Evolutionary conservation across 306 rosid genomes (phyloP).

Genomic region (Glycine soja): DNA sequence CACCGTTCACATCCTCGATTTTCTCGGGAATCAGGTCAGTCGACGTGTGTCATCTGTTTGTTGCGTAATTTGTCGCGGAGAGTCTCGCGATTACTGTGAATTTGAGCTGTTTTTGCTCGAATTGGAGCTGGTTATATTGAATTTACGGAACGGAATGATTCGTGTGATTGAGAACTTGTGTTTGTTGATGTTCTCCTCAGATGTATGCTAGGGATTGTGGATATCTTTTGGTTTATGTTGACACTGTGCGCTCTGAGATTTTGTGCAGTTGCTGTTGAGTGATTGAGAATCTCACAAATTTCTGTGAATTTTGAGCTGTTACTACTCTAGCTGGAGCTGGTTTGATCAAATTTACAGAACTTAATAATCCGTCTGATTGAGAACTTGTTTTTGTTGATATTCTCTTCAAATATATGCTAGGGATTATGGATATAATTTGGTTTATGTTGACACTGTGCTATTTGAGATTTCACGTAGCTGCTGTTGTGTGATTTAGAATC

Average conservation of each 20-base stretch:
- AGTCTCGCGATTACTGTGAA: neutral
- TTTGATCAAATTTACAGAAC: slow-evolving; percentile 23
- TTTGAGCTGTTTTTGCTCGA: slow-evolving; percentile 25
- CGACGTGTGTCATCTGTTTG: neutral
- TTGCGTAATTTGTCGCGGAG: neutral
- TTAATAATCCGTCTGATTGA: neutral
- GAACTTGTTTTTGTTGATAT: slow-evolving; percentile 13
- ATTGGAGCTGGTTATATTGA: slow-evolving; percentile 28
- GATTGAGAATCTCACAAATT: neutral
- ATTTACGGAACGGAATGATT: neutral
- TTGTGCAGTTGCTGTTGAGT: neutral
- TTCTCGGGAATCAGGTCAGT: slow-evolving; percentile 95
- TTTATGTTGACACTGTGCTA: neutral
- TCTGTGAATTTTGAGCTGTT: slow-evolving; percentile 12
- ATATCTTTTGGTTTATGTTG: slow-evolving; percentile 7
- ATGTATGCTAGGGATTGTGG: slow-evolving; percentile 27
- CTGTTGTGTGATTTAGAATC: neutral
- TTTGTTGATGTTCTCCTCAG: slow-evolving; percentile 17
- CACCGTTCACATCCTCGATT: slow-evolving; percentile 86
- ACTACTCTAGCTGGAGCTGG: slow-evolving; percentile 16
- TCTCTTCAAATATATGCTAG: slow-evolving; percentile 17
- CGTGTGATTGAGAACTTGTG: slow-evolving; percentile 20
- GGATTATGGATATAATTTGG: slow-evolving; percentile 1
- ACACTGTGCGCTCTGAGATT: neutral
- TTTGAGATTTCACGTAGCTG: neutral